Percentiles rank a stretch among this genome's conserved stretches.
Evolutionary conservation across 768 basidiomycete genomes (phyloP).

Genomic region (Suillus paluster): DNA sequence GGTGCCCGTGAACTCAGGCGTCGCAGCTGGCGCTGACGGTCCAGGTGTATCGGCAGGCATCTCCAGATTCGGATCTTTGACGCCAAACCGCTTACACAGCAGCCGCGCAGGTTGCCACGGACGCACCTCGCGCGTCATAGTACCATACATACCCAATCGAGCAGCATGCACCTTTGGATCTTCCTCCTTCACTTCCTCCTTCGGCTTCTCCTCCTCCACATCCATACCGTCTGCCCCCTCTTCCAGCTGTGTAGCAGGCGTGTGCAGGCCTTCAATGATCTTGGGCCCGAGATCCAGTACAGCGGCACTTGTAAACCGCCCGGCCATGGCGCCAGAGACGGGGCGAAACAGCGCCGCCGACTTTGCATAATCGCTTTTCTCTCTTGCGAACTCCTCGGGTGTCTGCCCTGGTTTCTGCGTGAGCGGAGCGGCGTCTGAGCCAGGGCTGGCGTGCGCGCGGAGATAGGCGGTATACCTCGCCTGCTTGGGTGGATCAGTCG

Average conservation of each 20-base stretch:
- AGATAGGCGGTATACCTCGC: slow-evolving; percentile 86
- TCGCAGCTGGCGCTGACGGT: slow-evolving; percentile 25
- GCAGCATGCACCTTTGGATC: slow-evolving; percentile 85
- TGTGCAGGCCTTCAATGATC: slow-evolving; percentile 69
- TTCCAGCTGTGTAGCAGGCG: slow-evolving; percentile 50
- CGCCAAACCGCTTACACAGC: slow-evolving; percentile 92
- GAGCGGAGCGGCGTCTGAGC: slow-evolving; percentile 50
- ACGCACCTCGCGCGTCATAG: slow-evolving; percentile 74
- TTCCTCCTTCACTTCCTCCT: slow-evolving; percentile 55
- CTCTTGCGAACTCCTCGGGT: slow-evolving; percentile 74
- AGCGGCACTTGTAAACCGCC: slow-evolving; percentile 85
- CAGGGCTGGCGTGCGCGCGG: slow-evolving; percentile 62
- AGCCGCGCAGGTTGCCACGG: slow-evolving; percentile 84
- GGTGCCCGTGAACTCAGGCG: slow-evolving; percentile 10
- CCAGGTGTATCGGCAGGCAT: slow-evolving; percentile 37
- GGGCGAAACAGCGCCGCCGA: slow-evolving; percentile 92
- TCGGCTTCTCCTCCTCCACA: slow-evolving; percentile 40
- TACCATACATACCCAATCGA: slow-evolving; percentile 86
- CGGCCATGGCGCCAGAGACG: slow-evolving; percentile 89
- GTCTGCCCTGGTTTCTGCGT: slow-evolving; percentile 60
- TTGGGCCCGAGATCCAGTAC: slow-evolving; percentile 70
- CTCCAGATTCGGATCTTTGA: slow-evolving; percentile 83
- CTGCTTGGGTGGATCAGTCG: slow-evolving; percentile 76
- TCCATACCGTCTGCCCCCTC: slow-evolving; percentile 47
- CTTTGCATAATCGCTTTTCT: slow-evolving; percentile 86